phyloP scores from a whole-genome alignment of 148 eudicot species.

The Rhododendron molle region DNA sequence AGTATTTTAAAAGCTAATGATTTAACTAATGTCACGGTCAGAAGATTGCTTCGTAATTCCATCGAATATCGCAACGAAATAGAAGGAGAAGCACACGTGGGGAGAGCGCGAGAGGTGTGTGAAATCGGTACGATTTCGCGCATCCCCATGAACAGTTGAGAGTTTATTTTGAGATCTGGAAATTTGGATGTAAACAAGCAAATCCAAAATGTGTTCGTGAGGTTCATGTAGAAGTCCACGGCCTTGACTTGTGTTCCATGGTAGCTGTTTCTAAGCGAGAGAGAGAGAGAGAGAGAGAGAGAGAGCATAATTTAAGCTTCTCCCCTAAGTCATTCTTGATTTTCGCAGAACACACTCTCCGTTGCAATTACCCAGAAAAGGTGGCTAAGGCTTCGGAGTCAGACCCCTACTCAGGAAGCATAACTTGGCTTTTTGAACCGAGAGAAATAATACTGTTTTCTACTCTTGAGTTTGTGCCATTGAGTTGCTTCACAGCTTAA shows the following conservation, averaged over 20 bases:
- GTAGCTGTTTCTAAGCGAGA: conserved; percentile 3
- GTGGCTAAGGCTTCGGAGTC: conserved; percentile 46
- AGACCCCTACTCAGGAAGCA: conserved; percentile 36
- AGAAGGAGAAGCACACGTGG: conserved; percentile 23
- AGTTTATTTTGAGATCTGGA: conserved; percentile 39
- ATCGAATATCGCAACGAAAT: conserved; percentile 21
- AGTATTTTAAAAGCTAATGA: not conserved
- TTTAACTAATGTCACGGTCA: conserved; percentile 8
- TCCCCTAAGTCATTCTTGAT: conserved; percentile 17
- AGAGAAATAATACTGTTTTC: conserved; percentile 19
- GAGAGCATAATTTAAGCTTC: not conserved
- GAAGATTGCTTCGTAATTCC: conserved; percentile 34
- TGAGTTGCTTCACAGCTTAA: not conserved
- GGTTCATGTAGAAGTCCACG: conserved; percentile 26
- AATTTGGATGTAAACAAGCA: conserved; percentile 22
- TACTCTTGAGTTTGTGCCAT: not conserved
- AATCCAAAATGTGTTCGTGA: conserved; percentile 18
- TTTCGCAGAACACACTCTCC: conserved; percentile 16
- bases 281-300: not conserved
- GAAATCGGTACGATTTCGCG: conserved; percentile 20
- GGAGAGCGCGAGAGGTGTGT: conserved; percentile 12
- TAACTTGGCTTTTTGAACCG: conserved; percentile 25
- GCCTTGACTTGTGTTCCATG: conserved; percentile 27
- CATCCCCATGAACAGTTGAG: conserved; percentile 22
- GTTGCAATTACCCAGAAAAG: conserved; percentile 31